phyloP scores from a whole-genome alignment of 1,284 basidiomycete species.

The Austroboletus niveus region DNA sequence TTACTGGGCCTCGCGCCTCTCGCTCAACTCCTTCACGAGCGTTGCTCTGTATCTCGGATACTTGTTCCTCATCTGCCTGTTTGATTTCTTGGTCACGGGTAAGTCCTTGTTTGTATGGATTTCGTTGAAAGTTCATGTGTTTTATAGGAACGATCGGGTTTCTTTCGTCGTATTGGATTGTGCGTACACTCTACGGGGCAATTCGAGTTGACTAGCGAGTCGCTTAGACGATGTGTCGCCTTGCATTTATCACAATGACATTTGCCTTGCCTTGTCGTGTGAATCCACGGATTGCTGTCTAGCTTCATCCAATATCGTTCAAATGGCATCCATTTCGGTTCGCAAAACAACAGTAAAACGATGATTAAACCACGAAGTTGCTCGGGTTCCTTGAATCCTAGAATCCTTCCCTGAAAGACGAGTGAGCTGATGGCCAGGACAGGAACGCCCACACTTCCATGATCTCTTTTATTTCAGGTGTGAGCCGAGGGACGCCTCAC shows the following conservation, averaged over 20 bases:
- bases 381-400: conserved; percentile 78
- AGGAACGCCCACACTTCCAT: conserved; percentile 62
- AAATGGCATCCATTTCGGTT: neutral
- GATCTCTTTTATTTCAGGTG: conserved; percentile 87
- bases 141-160: conserved; percentile 78
- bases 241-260: conserved; percentile 18
- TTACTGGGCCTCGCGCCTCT: conserved; percentile 87
- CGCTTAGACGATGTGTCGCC: conserved; percentile 3
- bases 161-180: conserved; percentile 84
- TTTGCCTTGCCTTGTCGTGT: neutral
- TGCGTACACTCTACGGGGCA: conserved; percentile 77
- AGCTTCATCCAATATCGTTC: neutral
- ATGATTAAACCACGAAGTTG: conserved; percentile 79
- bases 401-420: conserved; percentile 12
- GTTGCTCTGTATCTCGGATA: conserved; percentile 91
- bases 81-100: conserved; percentile 91
- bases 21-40: conserved; percentile 81
- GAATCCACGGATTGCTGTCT: neutral
- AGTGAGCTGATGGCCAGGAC: neutral
- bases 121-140: conserved; percentile 6
- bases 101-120: conserved; percentile 24
- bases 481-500: conserved; percentile 81
- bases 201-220: conserved; percentile 65
- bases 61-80: conserved; percentile 76
- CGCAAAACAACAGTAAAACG: neutral